phyloP scores from a whole-genome alignment of 2,329 filamentous ascomycete genomes.

The Penicillium sp. region DNA sequence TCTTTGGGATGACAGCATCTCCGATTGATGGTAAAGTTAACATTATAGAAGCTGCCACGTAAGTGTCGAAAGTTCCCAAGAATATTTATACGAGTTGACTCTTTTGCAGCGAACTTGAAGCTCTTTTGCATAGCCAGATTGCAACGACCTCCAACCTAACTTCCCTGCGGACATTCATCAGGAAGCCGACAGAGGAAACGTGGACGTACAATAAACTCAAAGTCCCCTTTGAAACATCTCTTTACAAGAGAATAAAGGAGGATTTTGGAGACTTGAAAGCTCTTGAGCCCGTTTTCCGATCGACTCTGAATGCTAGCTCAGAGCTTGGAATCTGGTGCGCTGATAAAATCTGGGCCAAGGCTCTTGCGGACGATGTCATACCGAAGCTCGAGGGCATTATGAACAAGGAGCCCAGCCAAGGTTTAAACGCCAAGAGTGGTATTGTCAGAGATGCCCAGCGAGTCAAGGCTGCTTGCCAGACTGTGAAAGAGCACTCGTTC shows the following conservation, averaged over 20 bases:
- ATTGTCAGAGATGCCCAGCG: constrained; percentile 56
- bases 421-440: constrained; percentile 27
- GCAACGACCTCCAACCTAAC: constrained; percentile 68
- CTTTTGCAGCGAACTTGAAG: constrained; percentile 63
- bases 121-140: constrained; percentile 76
- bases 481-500: constrained; percentile 58
- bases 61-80: constrained; percentile 13
- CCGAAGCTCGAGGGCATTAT: constrained; percentile 60
- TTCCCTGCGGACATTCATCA: constrained; percentile 60
- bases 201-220: constrained; percentile 57
- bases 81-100: constrained; percentile 6
- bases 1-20: constrained; percentile 97
- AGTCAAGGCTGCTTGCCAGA: constrained; percentile 58
- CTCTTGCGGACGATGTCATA: constrained; percentile 63
- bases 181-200: constrained; percentile 60
- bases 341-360: constrained; percentile 75
- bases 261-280: constrained; percentile 53
- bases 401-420: constrained; percentile 11
- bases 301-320: constrained; percentile 60
- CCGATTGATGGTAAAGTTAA: constrained; percentile 83
- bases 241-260: constrained; percentile 60
- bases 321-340: constrained; percentile 81
- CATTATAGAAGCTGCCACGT: constrained; percentile 65
- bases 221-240: constrained; percentile 60
- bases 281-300: constrained; percentile 60